phyloP scores from a whole-genome alignment of 306 rosid species.

The Benincasa hispida region DNA sequence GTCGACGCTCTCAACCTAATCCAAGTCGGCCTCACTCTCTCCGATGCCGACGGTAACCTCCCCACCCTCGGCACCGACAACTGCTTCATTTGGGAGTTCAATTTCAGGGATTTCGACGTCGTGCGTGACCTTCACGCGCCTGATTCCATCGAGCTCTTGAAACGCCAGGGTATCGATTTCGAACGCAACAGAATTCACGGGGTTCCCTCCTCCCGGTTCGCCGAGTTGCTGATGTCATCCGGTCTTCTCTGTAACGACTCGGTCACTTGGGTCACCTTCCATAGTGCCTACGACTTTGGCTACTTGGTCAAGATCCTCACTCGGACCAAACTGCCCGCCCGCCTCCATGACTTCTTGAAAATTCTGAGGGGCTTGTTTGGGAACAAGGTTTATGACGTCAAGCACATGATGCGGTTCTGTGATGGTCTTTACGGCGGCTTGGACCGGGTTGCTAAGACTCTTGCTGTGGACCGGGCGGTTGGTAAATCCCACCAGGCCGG shows the following conservation, averaged over 20 bases:
- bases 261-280: slow-evolving; percentile 62
- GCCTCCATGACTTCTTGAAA: slow-evolving; percentile 28
- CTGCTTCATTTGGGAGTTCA: slow-evolving; percentile 62
- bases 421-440: slow-evolving; percentile 44
- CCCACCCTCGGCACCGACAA: slow-evolving; percentile 33
- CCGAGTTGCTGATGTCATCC: slow-evolving; percentile 44
- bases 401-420: slow-evolving; percentile 64
- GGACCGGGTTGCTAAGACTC: slow-evolving; percentile 53
- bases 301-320: slow-evolving; percentile 54
- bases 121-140: slow-evolving; percentile 40
- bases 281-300: slow-evolving; percentile 66
- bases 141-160: slow-evolving; percentile 46
- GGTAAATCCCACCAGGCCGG: slow-evolving; percentile 87
- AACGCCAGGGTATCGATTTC: slow-evolving; percentile 58
- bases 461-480: slow-evolving; percentile 51
- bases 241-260: slow-evolving; percentile 46
- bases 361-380: slow-evolving; percentile 38
- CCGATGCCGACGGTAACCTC: slow-evolving; percentile 52
- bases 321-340: slow-evolving; percentile 17
- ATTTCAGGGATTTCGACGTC: slow-evolving; percentile 49
- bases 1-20: slow-evolving; percentile 69
- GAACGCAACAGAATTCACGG: slow-evolving; percentile 30
- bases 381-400: slow-evolving; percentile 43
- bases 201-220: slow-evolving; percentile 26
- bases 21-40: slow-evolving; percentile 64